These are phyloP conservation scores for Zhuliangozyma parablackwelliae DNA, from an alignment of 1,139 yeast species.

Conservation along the genomic window DNA sequence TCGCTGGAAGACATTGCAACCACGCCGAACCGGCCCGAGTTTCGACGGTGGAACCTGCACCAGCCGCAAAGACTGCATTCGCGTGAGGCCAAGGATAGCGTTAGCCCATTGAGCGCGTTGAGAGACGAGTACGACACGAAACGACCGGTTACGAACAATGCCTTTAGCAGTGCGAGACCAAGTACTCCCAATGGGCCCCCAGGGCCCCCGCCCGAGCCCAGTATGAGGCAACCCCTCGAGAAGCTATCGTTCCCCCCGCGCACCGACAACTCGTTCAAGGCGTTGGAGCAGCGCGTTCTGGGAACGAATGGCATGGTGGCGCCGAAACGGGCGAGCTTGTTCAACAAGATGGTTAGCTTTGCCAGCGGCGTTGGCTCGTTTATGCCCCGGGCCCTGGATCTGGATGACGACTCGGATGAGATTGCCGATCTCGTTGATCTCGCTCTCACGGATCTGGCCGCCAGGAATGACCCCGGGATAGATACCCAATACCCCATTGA, in stretches of 20 bases:
- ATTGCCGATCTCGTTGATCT: too few relatives aligned
- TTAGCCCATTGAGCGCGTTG: constrained; percentile 28
- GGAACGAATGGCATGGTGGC: not conserved
- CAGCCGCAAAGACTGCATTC: not conserved
- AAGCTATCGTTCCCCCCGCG: not conserved
- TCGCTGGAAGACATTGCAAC: not conserved
- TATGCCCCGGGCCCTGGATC: constrained; percentile 10
- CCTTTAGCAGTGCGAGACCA: too few relatives aligned
- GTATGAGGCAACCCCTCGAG: too few relatives aligned
- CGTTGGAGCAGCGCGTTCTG: constrained; percentile 7
- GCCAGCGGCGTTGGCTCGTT: constrained; percentile 10
- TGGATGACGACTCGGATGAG: constrained; percentile 24
- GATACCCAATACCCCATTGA: constrained; percentile 12
- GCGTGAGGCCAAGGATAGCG: constrained; percentile 8
- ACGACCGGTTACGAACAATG: constrained; percentile 15
- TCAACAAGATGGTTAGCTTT: constrained; percentile 8
- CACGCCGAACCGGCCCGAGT: constrained; percentile 11
- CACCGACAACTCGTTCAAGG: constrained; percentile 22
- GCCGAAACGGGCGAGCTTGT: constrained; percentile 3
- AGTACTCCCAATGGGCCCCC: too few relatives aligned
- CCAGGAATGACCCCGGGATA: constrained; percentile 13
- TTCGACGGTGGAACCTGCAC: constrained; percentile 23
- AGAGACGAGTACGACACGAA: constrained; percentile 26
- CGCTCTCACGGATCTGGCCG: constrained; percentile 4
- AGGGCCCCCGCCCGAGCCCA: too few relatives aligned